Conservation (phyloP, 1,284 basidiomycete species). For the Ustilago sp. region DNA sequence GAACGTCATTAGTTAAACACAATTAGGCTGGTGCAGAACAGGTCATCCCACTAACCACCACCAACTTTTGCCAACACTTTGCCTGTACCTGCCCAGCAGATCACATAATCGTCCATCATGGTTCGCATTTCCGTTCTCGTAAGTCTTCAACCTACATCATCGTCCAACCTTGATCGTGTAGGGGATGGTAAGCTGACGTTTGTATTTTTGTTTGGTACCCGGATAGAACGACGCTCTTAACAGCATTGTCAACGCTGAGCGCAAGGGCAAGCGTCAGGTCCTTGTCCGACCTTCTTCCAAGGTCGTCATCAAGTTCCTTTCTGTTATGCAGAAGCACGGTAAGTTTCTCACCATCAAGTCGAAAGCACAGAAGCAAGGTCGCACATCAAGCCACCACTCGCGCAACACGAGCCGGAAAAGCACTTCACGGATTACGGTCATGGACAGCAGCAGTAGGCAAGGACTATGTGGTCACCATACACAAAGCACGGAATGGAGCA, state of each 20-base stretch:
- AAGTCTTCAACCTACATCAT: conserved; percentile 45
- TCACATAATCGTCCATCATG: conserved; percentile 64
- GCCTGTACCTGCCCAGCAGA: conserved; percentile 61
- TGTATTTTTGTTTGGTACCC: background rate
- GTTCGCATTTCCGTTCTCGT: conserved; percentile 69
- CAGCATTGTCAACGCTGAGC: conserved; percentile 70
- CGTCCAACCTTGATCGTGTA: background rate
- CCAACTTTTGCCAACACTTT: conserved; percentile 5
- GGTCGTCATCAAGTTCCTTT: conserved; percentile 70
- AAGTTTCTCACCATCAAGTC: conserved; percentile 43
- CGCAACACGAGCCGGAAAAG: no score
- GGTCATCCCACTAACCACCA: conserved; percentile 43
- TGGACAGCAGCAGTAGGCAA: background rate
- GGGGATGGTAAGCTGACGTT: conserved; percentile 7
- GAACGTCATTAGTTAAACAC: conserved; percentile 43
- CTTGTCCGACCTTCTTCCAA: conserved; percentile 69
- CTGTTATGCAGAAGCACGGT: conserved; percentile 70
- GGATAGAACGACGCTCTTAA: conserved; percentile 68
- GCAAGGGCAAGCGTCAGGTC: conserved; percentile 69
- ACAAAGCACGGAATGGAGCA: no score
- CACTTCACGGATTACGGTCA: no score
- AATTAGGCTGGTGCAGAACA: conserved; percentile 55
- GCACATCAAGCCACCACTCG: background rate
- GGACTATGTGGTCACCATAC: background rate
- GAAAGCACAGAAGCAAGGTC: conserved; percentile 9